A percentile compares a stretch with the other conserved stretches of the same genome.
Conservation (phyloP, 352 stramenopile species). For the Phytophthora europaea region DNA sequence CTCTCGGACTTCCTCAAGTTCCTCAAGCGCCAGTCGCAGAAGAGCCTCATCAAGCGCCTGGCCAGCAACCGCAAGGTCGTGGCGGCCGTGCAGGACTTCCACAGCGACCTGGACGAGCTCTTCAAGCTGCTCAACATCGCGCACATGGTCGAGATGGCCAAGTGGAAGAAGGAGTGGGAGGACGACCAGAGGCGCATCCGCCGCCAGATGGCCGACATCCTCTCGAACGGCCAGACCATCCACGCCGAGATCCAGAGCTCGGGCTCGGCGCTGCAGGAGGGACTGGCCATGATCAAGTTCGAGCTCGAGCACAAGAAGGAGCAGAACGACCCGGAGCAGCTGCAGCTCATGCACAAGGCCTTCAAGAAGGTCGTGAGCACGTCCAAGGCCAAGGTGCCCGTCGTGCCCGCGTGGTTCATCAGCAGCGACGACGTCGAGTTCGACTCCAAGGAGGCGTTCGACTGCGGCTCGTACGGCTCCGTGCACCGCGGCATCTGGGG, state of each 20-base stretch:
- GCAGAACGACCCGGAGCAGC: slow-evolving; percentile 13
- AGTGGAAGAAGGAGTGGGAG: slow-evolving; percentile 21
- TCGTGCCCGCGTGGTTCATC: slow-evolving; percentile 5
- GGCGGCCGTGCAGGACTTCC: slow-evolving; percentile 23
- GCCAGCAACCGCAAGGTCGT: slow-evolving; percentile 35
- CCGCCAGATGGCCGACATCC: slow-evolving; percentile 18
- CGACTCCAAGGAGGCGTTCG: slow-evolving; percentile 1
- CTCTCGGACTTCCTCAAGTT: slow-evolving; percentile 41
- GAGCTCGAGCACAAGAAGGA: slow-evolving; percentile 23
- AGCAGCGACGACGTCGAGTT: slow-evolving; percentile 4
- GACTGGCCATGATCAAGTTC: slow-evolving; percentile 23
- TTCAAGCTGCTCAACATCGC: slow-evolving; percentile 36
- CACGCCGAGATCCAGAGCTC: background rate
- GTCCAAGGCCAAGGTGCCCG: slow-evolving; percentile 5
- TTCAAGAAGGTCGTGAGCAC: slow-evolving; percentile 12
- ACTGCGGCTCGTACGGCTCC: slow-evolving; percentile 5
- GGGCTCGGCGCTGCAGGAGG: background rate
- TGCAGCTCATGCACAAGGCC: slow-evolving; percentile 18
- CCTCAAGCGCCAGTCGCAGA: slow-evolving; percentile 14
- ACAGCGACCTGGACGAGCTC: slow-evolving; percentile 35
- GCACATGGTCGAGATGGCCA: slow-evolving; percentile 29
- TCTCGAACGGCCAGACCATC: slow-evolving; percentile 9
- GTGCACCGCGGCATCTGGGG: slow-evolving; percentile 5
- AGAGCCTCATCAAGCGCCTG: slow-evolving; percentile 21
- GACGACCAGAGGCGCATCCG: slow-evolving; percentile 17